Base-by-base conservation (phyloP, 192 early-diverging fungal genomes). In the Kappamyces sp. region DNA sequence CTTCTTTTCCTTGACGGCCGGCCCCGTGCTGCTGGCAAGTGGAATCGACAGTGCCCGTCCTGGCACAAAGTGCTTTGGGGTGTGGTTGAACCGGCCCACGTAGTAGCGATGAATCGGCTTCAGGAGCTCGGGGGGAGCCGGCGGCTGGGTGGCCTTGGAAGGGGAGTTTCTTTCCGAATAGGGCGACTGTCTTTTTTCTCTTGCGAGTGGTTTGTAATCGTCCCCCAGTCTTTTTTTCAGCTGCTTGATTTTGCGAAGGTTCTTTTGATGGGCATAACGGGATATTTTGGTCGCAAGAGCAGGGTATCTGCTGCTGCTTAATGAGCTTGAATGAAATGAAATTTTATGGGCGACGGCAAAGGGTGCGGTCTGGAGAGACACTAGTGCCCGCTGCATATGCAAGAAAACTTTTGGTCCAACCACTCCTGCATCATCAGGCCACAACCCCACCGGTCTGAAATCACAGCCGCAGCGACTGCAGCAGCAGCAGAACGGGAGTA, bases 401-500 rank as follows among this genome's bases (percentile, higher is more conserved):
- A n/a, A n/a, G n/a, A n/a, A n/a, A n/a, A n/a, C n/a, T n/a, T n/a
- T n/a, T n/a, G n/a, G n/a, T n/a, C n/a, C n/a, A n/a, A n/a, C n/a
- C n/a, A n/a, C n/a, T n/a, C n/a, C n/a, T n/a, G n/a, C n/a, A n/a
- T n/a, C n/a, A n/a, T n/a, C n/a, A n/a, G n/a, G n/a, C n/a, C n/a
- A n/a, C n/a, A n/a, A n/a, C n/a, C n/a, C n/a, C n/a, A n/a, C n/a
- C n/a, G n/a, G n/a, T n/a, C n/a, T n/a, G n/a, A n/a, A n/a, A n/a
- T n/a, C n/a, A n/a, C n/a, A n/a, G n/a, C n/a, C n/a, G n/a, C n/a
- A n/a, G n/a, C n/a, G n/a, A n/a, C n/a, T n/a, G n/a, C 14, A 67
- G 33, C 2, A 65, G 55, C 43, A 91, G 45, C 40, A 86, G 78
- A 45, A 93, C 54, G 14, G 91, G 91, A 7, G 89, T 80, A 68